Conservation (phyloP, 176 grass and related monocot species). For the Calamus simplicifolius region DNA sequence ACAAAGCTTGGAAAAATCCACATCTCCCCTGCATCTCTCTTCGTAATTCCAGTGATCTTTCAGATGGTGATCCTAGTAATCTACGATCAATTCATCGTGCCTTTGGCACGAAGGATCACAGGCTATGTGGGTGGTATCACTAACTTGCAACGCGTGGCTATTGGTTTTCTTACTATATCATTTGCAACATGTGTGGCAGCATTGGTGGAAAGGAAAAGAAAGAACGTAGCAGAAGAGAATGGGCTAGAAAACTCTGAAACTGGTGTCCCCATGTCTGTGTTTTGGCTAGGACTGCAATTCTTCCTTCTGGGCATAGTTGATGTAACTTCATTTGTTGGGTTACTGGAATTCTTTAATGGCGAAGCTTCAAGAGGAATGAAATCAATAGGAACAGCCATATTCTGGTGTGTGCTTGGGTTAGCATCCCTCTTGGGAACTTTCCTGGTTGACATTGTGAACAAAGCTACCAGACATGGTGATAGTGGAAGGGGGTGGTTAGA, state of each 20-base stretch:
- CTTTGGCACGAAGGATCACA: conserved; percentile 34
- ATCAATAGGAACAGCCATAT: conserved; percentile 41
- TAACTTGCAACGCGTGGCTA: conserved; percentile 55
- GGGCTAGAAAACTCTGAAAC: background rate
- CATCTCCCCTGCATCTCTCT: conserved; percentile 55
- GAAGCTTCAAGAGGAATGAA: conserved; percentile 53
- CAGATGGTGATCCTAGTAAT: conserved; percentile 55
- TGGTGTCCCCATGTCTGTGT: conserved; percentile 52
- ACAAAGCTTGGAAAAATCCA: conserved; percentile 36
- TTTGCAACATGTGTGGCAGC: conserved; percentile 38
- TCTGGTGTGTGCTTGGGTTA: conserved; percentile 43
- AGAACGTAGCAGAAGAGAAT: conserved; percentile 13
- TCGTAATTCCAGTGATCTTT: conserved; percentile 54
- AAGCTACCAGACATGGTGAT: conserved; percentile 29
- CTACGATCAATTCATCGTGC: conserved; percentile 59
- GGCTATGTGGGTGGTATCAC: conserved; percentile 59
- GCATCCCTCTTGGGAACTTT: conserved; percentile 32
- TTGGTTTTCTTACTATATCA: conserved; percentile 32
- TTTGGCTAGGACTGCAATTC: conserved; percentile 48
- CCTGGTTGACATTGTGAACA: conserved; percentile 35
- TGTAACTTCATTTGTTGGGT: conserved; percentile 42
- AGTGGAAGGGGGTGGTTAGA: conserved; percentile 49
- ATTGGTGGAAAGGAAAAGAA: conserved; percentile 53
- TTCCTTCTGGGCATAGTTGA: conserved; percentile 44
- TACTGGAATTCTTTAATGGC: conserved; percentile 61